Evolutionary conservation across 2,329 filamentous ascomycete species (phyloP), one percentile per base, ranked within the genome.

Genomic region (Xylariales sp.): DNA sequence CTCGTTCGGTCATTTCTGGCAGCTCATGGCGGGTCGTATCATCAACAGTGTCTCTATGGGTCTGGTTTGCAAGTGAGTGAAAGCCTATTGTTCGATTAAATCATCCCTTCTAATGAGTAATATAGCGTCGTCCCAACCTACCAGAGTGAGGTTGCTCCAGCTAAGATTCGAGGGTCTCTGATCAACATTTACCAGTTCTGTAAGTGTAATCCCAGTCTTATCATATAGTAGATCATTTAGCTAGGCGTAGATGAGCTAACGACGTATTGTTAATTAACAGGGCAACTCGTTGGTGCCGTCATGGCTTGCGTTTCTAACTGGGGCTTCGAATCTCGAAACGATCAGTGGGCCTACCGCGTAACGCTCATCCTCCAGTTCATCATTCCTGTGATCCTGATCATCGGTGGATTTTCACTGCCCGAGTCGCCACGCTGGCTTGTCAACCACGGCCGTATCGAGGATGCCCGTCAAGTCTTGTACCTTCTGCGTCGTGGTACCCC

Each of bases 381-480:
- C 10, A 40, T 45, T 14, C 46, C 69, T 0, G 62, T 69, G 17
- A 62, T 57, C 30, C 43, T 71, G 11, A 63, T 67, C 0, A 62
- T 63, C 1, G 60, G 58, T 2, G 29, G 38, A 2, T 28, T 31
- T 8, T 42, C 47, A 15, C 24, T 51, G 3, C 49, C 49, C 19
- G 44, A 49, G 23, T 45, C 42, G 5, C 46, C 46, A 2, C 30
- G 46, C 3, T 49, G 44, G 44, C 46, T 49, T 14, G 17, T 43
- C 4, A 29, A 32, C 33, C 38, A 40, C 17, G 43, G 43, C 12
- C 35, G 43, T 12, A 27, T 23, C 4, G 44, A 45, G 6, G 46
- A 49, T 11, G 46, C 46, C 16, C 31, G 37, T n/a, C 28, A 40
- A 8, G 40, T 41, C 14, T 33, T 47, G 3, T 19, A 31, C 31